Evolutionary conservation across 148 eudicot genomes (phyloP), one percentile per base, ranked within the genome.

Genomic region (Dianthus caryophyllus): DNA sequence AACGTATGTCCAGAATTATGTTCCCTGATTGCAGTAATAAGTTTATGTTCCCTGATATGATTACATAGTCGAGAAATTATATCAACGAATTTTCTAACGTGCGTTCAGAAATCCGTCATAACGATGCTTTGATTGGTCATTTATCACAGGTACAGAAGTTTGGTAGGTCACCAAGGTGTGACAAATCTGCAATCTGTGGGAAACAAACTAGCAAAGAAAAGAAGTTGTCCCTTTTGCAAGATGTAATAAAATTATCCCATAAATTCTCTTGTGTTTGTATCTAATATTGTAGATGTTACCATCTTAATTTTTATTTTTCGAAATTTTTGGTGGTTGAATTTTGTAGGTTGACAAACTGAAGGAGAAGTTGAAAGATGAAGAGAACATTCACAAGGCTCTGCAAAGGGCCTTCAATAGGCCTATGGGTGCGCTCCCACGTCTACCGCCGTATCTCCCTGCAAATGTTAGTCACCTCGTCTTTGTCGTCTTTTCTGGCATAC

Each of bases 321-420:
- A 61, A 38, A 41, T 61, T 52, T 14, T 5, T 51, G 24, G 27
- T 63, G 24, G 41, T 64, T 57, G 64, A 13, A 77, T 72, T n/a
- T 66, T 38, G 38, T 80, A 94, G 98, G 97, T 94, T 70, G 98
- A 94, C 71, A 86, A 73, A 77, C 75, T 94, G 52, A 90, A 83
- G 84, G 86, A 86, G 85, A 88, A 84, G 82, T 87, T 94, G 6
- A 86, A 69, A 66, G 90, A 94, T 59, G 98, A 94, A 74, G 97
- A 94, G 75, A 94, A 84, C 81, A 85, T 94, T 10, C 97, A 90
- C 43, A 90, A 84, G 79, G 97, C 96, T 58, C 70, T 94, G 33
- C 87, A 90, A 63, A 88, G 97, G 59, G 98, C 98, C 49, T 86
- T 94, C 50, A 82, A 73, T 61, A 82, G 98, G 61, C 95, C 97